These are phyloP conservation scores for Epichloe gansuensis DNA, from an alignment of 2,329 filamentous ascomycete genomes.

Conservation along the genomic window DNA sequence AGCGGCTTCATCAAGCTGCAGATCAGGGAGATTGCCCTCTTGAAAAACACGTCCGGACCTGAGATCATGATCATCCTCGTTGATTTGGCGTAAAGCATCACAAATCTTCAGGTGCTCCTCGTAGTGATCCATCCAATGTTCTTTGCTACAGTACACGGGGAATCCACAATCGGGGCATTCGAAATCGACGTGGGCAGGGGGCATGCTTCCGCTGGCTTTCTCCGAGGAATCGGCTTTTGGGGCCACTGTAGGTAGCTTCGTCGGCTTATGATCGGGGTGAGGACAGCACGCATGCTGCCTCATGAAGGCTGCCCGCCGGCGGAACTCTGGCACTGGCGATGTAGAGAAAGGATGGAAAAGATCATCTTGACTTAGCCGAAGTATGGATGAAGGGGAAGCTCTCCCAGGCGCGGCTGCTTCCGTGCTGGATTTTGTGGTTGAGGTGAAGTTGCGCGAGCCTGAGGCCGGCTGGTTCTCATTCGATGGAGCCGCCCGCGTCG, in stretches of 20 bases:
- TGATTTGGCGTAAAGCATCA: constrained; percentile 81
- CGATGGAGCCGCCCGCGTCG: constrained; percentile 8
- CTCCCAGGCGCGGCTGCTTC: constrained; percentile 17
- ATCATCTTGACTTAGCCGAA: constrained; percentile 54
- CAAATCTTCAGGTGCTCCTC: constrained; percentile 87
- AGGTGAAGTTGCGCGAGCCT: constrained; percentile 18
- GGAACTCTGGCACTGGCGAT: constrained; percentile 80
- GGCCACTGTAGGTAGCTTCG: constrained; percentile 51
- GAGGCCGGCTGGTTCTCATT: constrained; percentile 7
- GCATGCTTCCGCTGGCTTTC: constrained; percentile 37
- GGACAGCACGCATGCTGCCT: constrained; percentile 88
- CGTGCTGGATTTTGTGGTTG: constrained; percentile 13
- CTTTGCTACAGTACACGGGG: constrained; percentile 84
- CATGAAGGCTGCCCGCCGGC: constrained; percentile 79
- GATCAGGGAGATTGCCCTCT: constrained; percentile 82
- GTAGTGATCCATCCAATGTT: constrained; percentile 94
- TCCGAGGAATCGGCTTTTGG: constrained; percentile 51
- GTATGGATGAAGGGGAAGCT: constrained; percentile 11
- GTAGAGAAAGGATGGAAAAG: constrained; percentile 87
- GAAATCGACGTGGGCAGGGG: constrained; percentile 75
- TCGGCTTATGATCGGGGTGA: constrained; percentile 73
- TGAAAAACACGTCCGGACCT: constrained; percentile 82
- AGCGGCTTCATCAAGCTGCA: constrained; percentile 81
- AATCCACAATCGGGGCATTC: constrained; percentile 95
- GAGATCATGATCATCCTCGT: constrained; percentile 95